phyloP scores from a whole-genome alignment of 192 early-diverging fungal genomes.

The Neocallimastix lanati region DNA sequence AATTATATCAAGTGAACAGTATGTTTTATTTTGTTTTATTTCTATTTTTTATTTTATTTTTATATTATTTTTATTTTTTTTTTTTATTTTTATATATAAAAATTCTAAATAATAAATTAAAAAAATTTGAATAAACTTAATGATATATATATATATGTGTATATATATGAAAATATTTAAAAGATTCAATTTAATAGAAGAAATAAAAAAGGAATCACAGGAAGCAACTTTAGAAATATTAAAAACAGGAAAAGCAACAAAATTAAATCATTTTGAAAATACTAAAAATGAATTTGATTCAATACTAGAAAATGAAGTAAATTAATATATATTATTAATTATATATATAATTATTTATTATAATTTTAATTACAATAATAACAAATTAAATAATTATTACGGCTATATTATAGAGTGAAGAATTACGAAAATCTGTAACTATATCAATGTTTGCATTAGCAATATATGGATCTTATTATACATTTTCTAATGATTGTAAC shows the following conservation, averaged over 20 bases:
- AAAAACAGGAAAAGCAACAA: slow-evolving; percentile 35
- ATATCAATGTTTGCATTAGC: slow-evolving; percentile 23
- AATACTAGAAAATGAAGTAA: slow-evolving; percentile 23
- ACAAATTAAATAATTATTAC: too few species aligned
- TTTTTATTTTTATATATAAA: background rate
- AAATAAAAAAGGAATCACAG: slow-evolving; percentile 18
- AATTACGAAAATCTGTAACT: slow-evolving; percentile 19
- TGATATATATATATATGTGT: background rate
- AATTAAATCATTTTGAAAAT: slow-evolving; percentile 19
- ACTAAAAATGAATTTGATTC: slow-evolving; percentile 23
- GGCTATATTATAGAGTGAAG: slow-evolving; percentile 25
- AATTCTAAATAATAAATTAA: too few species aligned
- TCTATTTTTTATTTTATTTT: background rate
- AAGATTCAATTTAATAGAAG: slow-evolving; percentile 26
- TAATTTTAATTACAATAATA: too few species aligned
- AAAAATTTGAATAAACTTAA: too few species aligned
- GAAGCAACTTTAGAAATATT: slow-evolving; percentile 41
- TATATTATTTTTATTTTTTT: background rate
- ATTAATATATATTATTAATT: too few species aligned
- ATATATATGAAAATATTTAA: background rate
- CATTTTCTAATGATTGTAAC: slow-evolving; percentile 14
- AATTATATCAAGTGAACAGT: slow-evolving; percentile 37
- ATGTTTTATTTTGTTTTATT: background rate
- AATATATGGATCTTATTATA: slow-evolving; percentile 23
- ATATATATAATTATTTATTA: too few species aligned